Evolutionary conservation across 2,329 filamentous ascomycete genomes (phyloP), one percentile per base, ranked within the genome.

Genomic region (Penicillium sp.): DNA sequence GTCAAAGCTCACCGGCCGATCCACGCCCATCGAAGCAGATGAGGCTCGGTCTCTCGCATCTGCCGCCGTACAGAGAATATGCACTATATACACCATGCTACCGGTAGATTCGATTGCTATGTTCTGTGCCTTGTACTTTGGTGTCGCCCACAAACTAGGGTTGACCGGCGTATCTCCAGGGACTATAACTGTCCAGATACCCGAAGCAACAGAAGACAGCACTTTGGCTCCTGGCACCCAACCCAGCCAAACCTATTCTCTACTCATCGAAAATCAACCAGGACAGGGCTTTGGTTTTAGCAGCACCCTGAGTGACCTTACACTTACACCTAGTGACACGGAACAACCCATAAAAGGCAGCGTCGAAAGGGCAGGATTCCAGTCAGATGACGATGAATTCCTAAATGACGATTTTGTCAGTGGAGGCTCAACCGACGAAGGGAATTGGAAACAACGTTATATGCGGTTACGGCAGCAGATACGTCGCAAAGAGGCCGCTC

Each of bases 401-500:
- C 20, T 56, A 14, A 24, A 56, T 1, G 43, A 46, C 30, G 60
- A 57, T 16, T 60, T 57, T 18, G 38, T 42, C 5, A 46, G 42
- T 3, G 45, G 33, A n/a, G 23, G 35, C 14, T 46, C 52, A n/a
- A 42, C 20, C 6, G 40, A 56, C 2, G 68, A 71, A 24, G 62
- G 62, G 18, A 71, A 66, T 7, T 75, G 73, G 73, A 75, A 73
- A 55, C 71, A 74, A 49, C 67, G 71, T 9, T 75, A 74, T 51
- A 52, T 71, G 58, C 70, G 67, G 30, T 62, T 75, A 20, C 68
- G 68, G 14, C 65, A 66, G 30, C 71, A 75, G 52, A 68, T 71
- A 64, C 68, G 70, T 53, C 74, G 69, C 56, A 71, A 69, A 45
- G 73, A 76, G 12, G 64, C 66, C 14, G 65, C 71, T 21, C 56